Base-by-base conservation (phyloP, 805 yeast species). In the Hanseniaspora jakobsenii region DNA sequence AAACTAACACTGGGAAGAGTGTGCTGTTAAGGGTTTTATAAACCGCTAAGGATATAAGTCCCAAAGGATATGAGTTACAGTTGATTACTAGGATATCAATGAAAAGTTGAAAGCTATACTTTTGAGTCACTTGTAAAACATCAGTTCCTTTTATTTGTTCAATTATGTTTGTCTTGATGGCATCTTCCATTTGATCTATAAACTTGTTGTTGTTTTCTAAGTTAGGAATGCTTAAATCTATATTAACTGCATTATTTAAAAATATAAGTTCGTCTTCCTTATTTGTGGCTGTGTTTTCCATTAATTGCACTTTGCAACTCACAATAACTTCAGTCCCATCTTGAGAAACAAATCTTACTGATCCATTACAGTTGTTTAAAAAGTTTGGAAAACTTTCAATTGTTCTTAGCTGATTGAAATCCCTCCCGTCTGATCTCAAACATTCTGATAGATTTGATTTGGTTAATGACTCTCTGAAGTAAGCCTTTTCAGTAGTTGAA, bases 241-340 rank as follows among this genome's bases (percentile, higher is more conserved):
- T 77, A 8, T 87, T 65, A 29, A 84, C 62, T 16, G 72, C 75
- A 0, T 66, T 53, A 14, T 71, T 69, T 48, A 50, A 61, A 17
- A 35, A 21, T 2, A 22, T 10, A 4, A 6, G 6, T 9, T 48
- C 50, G 41, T n/a, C 45, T 47, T 24, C 41, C 38, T 28, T 30
- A 31, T n/a, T 13, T 47, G 48, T 34, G 6, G 17, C 12, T 47
- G 48, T 34, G 6, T 34, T 29, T 29, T 38, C 38, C 13, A 26
- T 6, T 3, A 87, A 95, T 54, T 81, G 81, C 10, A 87, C 75
- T 62, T 91, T 91, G 38, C 89, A 72, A 55, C 96, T 91, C 4
- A 85, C 89, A 27, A 91, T 79, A 54, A 95, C 85, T 62, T 91
- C 97, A 49, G 85, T 75, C 18, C 98, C 97, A 60, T 89, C 97